A percentile compares a stretch with the other conserved stretches of the same genome.
phyloP scores from a whole-genome alignment of 805 yeast species.

The Yarrowia sp. region DNA sequence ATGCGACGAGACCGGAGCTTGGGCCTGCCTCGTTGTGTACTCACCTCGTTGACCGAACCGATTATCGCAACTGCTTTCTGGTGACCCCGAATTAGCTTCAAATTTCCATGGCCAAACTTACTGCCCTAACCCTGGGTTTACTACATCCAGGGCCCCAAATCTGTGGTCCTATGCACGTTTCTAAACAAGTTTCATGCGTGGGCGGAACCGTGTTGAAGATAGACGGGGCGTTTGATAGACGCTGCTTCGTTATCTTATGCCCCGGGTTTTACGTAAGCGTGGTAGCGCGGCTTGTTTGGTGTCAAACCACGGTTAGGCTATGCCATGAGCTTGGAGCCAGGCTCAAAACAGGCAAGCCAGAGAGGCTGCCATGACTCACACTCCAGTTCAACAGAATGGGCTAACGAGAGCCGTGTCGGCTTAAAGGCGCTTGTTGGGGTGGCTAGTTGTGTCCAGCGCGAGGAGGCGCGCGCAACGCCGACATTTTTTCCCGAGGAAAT shows the following conservation, averaged over 20 bases:
- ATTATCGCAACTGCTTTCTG: slow-evolving; percentile 25
- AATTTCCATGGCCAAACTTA: slow-evolving; percentile 19
- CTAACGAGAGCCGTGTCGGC: neutral
- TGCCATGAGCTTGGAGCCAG: neutral
- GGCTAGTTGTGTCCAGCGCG: too few relatives aligned
- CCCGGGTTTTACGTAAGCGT: neutral
- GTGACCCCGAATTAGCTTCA: slow-evolving; percentile 25
- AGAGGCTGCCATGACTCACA: neutral
- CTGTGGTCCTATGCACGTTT: slow-evolving; percentile 26
- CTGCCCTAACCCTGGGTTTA: slow-evolving; percentile 12
- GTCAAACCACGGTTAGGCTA: neutral
- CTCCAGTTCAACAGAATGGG: neutral
- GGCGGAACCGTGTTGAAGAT: slow-evolving; percentile 1
- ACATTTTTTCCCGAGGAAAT: too few relatives aligned
- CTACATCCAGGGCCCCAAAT: slow-evolving; percentile 4
- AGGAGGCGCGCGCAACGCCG: too few relatives aligned
- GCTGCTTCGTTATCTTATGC: neutral
- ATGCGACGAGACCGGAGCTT: neutral
- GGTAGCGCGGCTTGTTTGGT: neutral
- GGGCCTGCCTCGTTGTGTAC: slow-evolving; percentile 19
- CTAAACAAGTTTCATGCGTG: slow-evolving; percentile 19
- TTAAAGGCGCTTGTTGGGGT: neutral
- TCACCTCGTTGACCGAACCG: slow-evolving; percentile 26
- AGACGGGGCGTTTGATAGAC: neutral
- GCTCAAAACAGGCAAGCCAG: neutral